Conservation (phyloP, 768 basidiomycete species). For the Lentinula guzmanii region DNA sequence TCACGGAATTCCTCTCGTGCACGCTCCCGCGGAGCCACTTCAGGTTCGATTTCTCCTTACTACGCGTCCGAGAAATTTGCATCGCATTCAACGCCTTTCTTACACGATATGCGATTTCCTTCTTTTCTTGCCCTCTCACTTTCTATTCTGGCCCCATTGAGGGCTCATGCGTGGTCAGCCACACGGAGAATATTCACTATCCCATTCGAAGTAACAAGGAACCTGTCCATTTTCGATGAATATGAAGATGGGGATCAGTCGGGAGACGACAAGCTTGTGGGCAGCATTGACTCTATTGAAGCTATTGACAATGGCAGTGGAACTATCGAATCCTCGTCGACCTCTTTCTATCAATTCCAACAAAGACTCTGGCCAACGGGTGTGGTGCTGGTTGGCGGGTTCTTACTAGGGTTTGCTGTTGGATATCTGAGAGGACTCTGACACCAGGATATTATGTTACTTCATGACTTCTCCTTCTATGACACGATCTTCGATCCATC, state of each 20-base stretch:
- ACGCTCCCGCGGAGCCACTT: background rate
- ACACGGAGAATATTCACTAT: background rate
- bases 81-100: background rate
- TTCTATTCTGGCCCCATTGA: background rate
- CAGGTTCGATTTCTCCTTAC: background rate
- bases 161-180: background rate
- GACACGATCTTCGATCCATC: background rate
- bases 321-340: background rate
- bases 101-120: constrained; percentile 1
- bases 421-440: background rate
- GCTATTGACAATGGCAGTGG: background rate
- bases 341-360: background rate
- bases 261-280: background rate
- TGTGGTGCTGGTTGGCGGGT: background rate
- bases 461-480: background rate
- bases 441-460: background rate
- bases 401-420: background rate
- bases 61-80: background rate
- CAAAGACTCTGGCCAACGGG: background rate
- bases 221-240: background rate
- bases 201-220: background rate
- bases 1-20: background rate
- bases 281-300: background rate
- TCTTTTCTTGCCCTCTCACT: background rate
- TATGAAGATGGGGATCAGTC: background rate